Percentiles rank a stretch among this genome's conserved stretches.
Conservation (phyloP, 495 filamentous ascomycete genomes). For the Hypoxylon lienhwacheense region DNA sequence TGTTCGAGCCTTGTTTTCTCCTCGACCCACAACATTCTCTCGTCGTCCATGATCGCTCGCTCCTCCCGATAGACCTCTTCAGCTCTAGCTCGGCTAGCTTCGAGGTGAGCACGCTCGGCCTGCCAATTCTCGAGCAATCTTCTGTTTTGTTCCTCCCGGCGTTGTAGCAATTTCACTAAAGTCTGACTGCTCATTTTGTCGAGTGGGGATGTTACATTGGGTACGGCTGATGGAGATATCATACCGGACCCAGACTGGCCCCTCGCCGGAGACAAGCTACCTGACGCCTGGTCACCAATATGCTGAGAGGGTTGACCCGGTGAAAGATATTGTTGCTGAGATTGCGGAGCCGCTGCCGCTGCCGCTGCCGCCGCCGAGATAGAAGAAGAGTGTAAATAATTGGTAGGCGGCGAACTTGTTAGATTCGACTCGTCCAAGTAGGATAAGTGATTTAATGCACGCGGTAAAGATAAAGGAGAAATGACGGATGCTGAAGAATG, state of each 20-base stretch:
- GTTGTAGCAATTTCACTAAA: slow-evolving; percentile 40
- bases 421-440: slow-evolving; percentile 39
- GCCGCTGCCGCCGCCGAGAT: too few species aligned
- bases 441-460: slow-evolving; percentile 31
- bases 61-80: slow-evolving; percentile 53
- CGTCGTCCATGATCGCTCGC: slow-evolving; percentile 49
- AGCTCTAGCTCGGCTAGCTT: slow-evolving; percentile 48
- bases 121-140: slow-evolving; percentile 49
- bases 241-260: slow-evolving; percentile 6
- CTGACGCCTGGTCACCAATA: slow-evolving; percentile 22
- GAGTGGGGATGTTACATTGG: slow-evolving; percentile 28
- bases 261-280: slow-evolving; percentile 29
- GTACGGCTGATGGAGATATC: slow-evolving; percentile 32
- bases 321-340: slow-evolving; percentile 34
- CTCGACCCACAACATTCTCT: slow-evolving; percentile 44
- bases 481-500: slow-evolving; percentile 44
- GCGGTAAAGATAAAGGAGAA: slow-evolving; percentile 46
- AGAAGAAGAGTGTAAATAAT: slow-evolving; percentile 33
- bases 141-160: slow-evolving; percentile 45
- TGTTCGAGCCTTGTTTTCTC: slow-evolving; percentile 42
- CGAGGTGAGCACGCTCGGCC: slow-evolving; percentile 48
- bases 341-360: slow-evolving; percentile 9
- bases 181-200: slow-evolving; percentile 23
- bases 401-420: slow-evolving; percentile 29
- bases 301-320: slow-evolving; percentile 26